Evolutionary conservation across 2,329 filamentous ascomycete species (phyloP).

Genomic region (Tympanopsis confertula): DNA sequence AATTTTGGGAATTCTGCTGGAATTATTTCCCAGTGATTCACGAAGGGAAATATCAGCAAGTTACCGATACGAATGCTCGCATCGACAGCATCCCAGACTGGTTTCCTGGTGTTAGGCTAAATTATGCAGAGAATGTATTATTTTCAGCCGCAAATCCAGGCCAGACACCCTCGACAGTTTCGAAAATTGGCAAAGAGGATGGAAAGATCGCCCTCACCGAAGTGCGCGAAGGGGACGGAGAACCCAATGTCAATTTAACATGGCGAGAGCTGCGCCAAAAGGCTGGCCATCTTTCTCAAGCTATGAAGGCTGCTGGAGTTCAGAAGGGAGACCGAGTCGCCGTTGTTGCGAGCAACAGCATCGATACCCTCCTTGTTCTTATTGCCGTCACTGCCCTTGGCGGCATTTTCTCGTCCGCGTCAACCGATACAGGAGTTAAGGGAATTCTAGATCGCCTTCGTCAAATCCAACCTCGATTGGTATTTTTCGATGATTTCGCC

Average conservation of each 20-base stretch:
- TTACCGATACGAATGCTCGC: constrained; percentile 35
- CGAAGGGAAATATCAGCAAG: constrained; percentile 2
- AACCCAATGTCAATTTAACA: constrained; percentile 38
- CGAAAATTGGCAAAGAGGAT: constrained; percentile 56
- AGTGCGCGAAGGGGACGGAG: constrained; percentile 54
- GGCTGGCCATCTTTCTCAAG: constrained; percentile 49
- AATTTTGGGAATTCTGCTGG: background rate
- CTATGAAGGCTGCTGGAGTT: constrained; percentile 56
- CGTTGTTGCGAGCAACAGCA: constrained; percentile 62
- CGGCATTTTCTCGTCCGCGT: constrained; percentile 63
- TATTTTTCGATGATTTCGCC: constrained; percentile 76
- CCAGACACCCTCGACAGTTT: background rate
- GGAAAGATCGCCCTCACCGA: constrained; percentile 59
- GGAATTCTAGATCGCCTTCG: constrained; percentile 64
- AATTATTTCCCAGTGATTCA: background rate
- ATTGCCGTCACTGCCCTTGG: constrained; percentile 61
- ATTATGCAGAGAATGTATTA: constrained; percentile 39
- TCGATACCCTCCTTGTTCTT: constrained; percentile 64
- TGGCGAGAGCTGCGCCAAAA: constrained; percentile 55
- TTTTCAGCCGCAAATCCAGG: background rate
- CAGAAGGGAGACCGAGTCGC: constrained; percentile 63
- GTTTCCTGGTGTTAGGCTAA: constrained; percentile 40
- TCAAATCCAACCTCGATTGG: constrained; percentile 62
- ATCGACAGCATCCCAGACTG: constrained; percentile 42
- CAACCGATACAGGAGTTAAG: constrained; percentile 73